Evolutionary conservation across 1,284 basidiomycete genomes (phyloP).

Genomic region (Ganoderma meredithae): DNA sequence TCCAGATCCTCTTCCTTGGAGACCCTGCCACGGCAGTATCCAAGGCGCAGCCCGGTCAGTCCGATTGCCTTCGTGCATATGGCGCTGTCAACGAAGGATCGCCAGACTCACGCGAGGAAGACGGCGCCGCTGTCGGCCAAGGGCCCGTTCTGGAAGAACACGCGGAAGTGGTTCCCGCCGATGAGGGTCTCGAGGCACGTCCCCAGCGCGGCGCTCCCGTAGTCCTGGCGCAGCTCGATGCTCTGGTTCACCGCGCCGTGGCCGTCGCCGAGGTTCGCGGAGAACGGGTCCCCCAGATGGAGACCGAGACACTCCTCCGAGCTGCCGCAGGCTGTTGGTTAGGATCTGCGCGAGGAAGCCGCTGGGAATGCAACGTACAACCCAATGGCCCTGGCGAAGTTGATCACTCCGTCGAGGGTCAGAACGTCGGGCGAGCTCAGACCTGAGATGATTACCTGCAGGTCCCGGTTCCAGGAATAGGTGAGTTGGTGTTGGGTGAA

Average conservation of each 20-base stretch:
- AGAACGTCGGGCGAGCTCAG: conserved; percentile 72
- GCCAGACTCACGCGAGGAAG: conserved; percentile 66
- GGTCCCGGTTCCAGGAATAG: conserved; percentile 33
- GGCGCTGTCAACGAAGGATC: not conserved
- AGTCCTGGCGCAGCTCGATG: conserved; percentile 73
- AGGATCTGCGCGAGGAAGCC: not conserved
- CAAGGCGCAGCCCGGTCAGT: not conserved
- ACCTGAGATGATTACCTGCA: conserved; percentile 66
- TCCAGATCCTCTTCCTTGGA: conserved; percentile 63
- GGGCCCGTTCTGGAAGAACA: conserved; percentile 79
- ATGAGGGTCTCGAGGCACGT: conserved; percentile 69
- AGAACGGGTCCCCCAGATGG: conserved; percentile 67
- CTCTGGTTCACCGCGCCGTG: conserved; percentile 66
- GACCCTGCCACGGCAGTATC: conserved; percentile 48
- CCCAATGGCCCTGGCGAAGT: conserved; percentile 69
- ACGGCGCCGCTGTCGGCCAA: conserved; percentile 64
- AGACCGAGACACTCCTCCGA: conserved; percentile 78
- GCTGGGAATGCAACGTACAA: conserved; percentile 45
- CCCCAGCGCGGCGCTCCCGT: conserved; percentile 60
- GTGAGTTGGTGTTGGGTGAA: conserved; percentile 41
- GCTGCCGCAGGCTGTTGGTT: conserved; percentile 44
- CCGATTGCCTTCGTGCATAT: not conserved
- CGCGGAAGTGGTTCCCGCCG: conserved; percentile 74
- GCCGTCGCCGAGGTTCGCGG: conserved; percentile 77
- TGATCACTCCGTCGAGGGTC: conserved; percentile 66